Base-by-base conservation (phyloP, 495 filamentous ascomycete genomes). In the Patellaria atrata region DNA sequence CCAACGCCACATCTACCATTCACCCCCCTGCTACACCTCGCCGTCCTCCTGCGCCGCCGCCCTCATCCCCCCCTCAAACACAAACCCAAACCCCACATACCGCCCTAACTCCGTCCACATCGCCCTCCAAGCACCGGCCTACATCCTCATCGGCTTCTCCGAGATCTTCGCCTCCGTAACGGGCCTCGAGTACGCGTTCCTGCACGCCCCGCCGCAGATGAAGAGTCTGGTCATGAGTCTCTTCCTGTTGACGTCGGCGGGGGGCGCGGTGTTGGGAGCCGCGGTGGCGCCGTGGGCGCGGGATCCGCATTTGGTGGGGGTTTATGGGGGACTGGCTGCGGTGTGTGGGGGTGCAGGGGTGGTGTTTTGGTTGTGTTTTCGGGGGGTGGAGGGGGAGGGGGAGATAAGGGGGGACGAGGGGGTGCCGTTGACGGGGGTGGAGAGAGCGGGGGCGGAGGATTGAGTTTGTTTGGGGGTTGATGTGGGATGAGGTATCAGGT, bases 121-220 rank as follows among this genome's bases (percentile, higher is more conserved):
- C 14, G 46, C 42, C 10, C 41, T 37, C 33, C 52, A 55, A 20
- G 23, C 44, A 3, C 48, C 48, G 6, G 40, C 44, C 3, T 47
- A 49, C 25, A 33, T 44, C 16, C 45, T 48, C 9, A 32, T 30
- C 14, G 45, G 42, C 0, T 10, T 45, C 6, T 26, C 24, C 27
- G 77, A 80, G 54, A 77, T 79, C 39, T 63, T 80, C 36, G 73
- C 73, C 0, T 71, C 63, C 30, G 65, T 78, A 43, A 46, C 29
- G 42, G 47, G 32, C 27, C 49, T 34, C 27, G 68, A 73, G 41
- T 82, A 84, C 38, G 80, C 78, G 5, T 82, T 72, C 53, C 75
- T 70, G 45, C 80, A 84, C 54, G 78, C 80, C 1, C 80, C 80
- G 4, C 64, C 60, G 38, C 80, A 75, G 53, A 80, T 84, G 76